Evolutionary conservation across 2,329 filamentous ascomycete species (phyloP), one percentile per base, ranked within the genome.

Genomic region (Stemphylium vesicarium): DNA sequence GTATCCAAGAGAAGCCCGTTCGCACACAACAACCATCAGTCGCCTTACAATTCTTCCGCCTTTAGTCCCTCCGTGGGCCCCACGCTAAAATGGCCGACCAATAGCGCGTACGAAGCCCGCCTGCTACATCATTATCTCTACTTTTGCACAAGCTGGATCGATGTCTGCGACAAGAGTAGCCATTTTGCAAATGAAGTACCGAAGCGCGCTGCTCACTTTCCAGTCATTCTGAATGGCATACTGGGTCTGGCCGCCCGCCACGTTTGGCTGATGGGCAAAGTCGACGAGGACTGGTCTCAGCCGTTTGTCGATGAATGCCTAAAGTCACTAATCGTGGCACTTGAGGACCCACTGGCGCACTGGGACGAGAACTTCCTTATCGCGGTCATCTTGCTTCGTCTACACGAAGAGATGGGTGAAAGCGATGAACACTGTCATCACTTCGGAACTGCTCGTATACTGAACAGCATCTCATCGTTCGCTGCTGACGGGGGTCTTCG

Each of bases 291-390:
- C 46, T 75, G 77, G 51, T 80, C 79, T 1, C 75, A 78, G 10
- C 70, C 73, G 9, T 81, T 81, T 53, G 75, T 81, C 33, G 76
- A 78, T 16, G 70, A 77, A 45, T 82, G 80, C 52, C 69, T 82
- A 9, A 75, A 80, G 48, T 66, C 80, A 10, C 72, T 83, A 4
- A 81, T 82, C 2, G 69, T 77, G 10, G 77, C 78, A 2, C 70
- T 82, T 12, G 74, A 78, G 7, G 73, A 75, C 32, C 77, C 79
- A 0, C 71, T 72, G 1, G 68, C 76, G 1, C 74, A 75, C 1
- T 80, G 78, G 61, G 78, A 80, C 42, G 80, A 80, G 29, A 79
- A 77, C 13, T 74, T 82, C 2, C 67, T 83, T 0, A 75, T 80
- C 0, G 79, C 80, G 0, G 80, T 83, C 0, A 81, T 82, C 8